Evolutionary conservation across 1,284 basidiomycete species (phyloP), one percentile per base, ranked within the genome.

Genomic region (Volvariella volvacea): DNA sequence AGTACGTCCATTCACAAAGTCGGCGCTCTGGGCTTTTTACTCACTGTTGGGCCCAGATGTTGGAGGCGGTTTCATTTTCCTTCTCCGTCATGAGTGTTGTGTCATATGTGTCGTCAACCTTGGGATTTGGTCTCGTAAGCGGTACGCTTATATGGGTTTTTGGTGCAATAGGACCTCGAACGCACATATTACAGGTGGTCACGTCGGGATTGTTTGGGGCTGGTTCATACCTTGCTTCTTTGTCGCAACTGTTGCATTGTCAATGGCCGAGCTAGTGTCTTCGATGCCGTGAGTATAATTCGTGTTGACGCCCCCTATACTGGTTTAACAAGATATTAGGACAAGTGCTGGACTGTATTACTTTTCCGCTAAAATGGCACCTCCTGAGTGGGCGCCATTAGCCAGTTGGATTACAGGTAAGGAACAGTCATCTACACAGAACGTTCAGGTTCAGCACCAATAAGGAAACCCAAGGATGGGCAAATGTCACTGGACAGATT

Each of bases 21-120:
- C 16, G n/a, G 22, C 28, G 22, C 16, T 15, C 20, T 41, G 30
- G 28, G 10, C 7, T 10, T 28, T 21, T 32, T n/a, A 8, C 20
- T 42, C 39, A 39, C 16, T 55, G n/a, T n/a, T n/a, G n/a, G n/a
- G n/a, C n/a, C n/a, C n/a, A 80, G 80, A 63, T 74, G 42, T 51
- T 82, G 12, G 80, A 84, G 60, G 81, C 80, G 0, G 64, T 83
- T 22, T 77, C 78, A 1, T 86, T 86, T 53, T 71, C 80, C 0
- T 78, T 87, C 59, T 83, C 80, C 10, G 86, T 86, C 49, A 86
- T 87, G 82, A 83, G 83, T 7, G 76, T 86, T 32, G 65, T 83
- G 22, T 76, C 81, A 2, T 81, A 80, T 2, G 78, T 86, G 2
- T 69, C 82, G 2, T 81, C 83, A 3, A 83, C 80, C 1, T 65